Evolutionary conservation across 2,329 filamentous ascomycete species (phyloP).

Genomic region (Diaporthe nobilis): DNA sequence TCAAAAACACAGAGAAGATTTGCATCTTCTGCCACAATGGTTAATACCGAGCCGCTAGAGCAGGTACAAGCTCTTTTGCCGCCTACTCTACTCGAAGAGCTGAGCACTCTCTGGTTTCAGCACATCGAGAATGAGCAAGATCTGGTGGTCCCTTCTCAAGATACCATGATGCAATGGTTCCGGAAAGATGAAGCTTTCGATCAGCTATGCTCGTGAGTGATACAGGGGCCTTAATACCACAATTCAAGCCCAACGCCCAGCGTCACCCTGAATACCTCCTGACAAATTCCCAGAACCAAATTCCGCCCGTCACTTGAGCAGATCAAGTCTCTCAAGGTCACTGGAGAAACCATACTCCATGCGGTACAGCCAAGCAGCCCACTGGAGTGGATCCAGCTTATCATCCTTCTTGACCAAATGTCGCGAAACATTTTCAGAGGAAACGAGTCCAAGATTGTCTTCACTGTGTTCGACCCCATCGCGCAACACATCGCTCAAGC

Average conservation of each 20-base stretch:
- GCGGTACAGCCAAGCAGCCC: neutral
- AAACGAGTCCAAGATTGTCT: slow-evolving; percentile 57
- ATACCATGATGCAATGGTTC: slow-evolving; percentile 43
- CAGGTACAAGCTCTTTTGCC: neutral
- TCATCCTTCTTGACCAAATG: slow-evolving; percentile 68
- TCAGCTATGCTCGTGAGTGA: slow-evolving; percentile 39
- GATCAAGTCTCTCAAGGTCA: neutral
- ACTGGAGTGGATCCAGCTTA: slow-evolving; percentile 46
- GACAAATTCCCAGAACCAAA: neutral
- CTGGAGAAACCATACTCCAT: neutral
- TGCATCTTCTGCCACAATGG: neutral
- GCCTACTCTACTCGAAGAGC: neutral
- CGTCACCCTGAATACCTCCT: neutral
- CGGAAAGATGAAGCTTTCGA: slow-evolving; percentile 42
- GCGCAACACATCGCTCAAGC: slow-evolving; percentile 52
- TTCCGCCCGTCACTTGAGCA: slow-evolving; percentile 1
- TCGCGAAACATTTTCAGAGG: slow-evolving; percentile 66
- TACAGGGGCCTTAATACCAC: no score
- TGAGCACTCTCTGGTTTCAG: slow-evolving; percentile 12
- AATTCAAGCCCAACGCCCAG: neutral
- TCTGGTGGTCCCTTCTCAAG: slow-evolving; percentile 34
- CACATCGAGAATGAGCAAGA: slow-evolving; percentile 2
- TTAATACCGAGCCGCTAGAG: neutral
- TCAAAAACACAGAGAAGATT: neutral
- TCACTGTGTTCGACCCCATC: slow-evolving; percentile 64